Evolutionary conservation across 805 yeast genomes (phyloP).

Genomic region (Citeromyces nyonsensis): DNA sequence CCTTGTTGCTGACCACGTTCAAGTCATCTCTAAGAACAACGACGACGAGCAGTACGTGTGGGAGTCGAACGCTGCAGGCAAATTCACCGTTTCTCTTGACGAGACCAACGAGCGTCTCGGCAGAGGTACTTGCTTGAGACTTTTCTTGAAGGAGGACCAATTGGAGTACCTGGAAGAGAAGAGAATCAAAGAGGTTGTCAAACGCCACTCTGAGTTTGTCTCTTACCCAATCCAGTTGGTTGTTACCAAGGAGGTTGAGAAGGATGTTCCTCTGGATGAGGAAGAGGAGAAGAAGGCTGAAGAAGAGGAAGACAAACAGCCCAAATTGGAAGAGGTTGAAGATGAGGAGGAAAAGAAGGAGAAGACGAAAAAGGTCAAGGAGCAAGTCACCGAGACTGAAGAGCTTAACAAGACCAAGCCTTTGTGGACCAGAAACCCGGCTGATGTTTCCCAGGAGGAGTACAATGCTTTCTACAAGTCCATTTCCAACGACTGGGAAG

Average conservation of each 20-base stretch:
- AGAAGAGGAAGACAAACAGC: constrained; percentile 30
- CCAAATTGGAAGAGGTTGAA: constrained; percentile 64
- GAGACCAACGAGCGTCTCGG: constrained; percentile 72
- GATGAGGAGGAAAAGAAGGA: constrained; percentile 58
- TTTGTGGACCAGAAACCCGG: constrained; percentile 97
- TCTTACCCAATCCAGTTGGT: constrained; percentile 97
- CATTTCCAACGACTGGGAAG: constrained; percentile 99
- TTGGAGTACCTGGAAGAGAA: constrained; percentile 98
- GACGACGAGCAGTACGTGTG: constrained; percentile 99
- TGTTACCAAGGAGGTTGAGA: constrained; percentile 97
- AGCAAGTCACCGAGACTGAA: constrained; percentile 88
- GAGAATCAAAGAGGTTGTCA: constrained; percentile 97
- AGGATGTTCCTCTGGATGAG: constrained; percentile 84
- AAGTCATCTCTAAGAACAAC: constrained; percentile 95
- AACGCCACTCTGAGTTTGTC: constrained; percentile 98
- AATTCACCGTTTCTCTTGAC: constrained; percentile 90
- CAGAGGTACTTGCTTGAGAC: constrained; percentile 92
- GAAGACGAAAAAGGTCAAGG: constrained; percentile 78
- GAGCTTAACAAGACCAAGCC: constrained; percentile 99
- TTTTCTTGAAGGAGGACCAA: constrained; percentile 97
- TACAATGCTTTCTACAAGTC: constrained; percentile 99
- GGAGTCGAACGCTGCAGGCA: constrained; percentile 99
- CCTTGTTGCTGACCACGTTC: constrained; percentile 97
- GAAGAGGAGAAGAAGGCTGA: constrained; percentile 31
- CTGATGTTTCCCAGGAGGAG: constrained; percentile 95